These are phyloP conservation scores for Aschersonia sp. DNA, from an alignment of 2,329 filamentous ascomycete species.

Conservation along the genomic window DNA sequence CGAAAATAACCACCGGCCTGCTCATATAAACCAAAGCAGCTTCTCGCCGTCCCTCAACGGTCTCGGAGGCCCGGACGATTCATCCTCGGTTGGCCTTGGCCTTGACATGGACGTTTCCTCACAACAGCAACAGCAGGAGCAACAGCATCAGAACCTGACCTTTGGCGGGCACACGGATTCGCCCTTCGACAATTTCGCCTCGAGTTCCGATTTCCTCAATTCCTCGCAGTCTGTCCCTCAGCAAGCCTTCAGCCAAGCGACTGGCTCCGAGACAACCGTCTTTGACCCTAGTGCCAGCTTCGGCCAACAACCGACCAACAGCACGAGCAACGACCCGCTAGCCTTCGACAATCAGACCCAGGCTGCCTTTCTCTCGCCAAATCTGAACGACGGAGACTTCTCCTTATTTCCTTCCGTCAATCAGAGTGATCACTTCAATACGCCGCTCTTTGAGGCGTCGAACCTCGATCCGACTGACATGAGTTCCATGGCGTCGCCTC, in stretches of 20 bases:
- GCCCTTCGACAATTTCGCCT: conserved; percentile 30
- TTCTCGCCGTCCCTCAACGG: conserved; percentile 49
- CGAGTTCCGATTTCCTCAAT: conserved; percentile 32
- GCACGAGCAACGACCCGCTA: conserved; percentile 17
- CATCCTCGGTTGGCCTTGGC: conserved; percentile 35
- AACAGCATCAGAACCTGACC: conserved; percentile 17
- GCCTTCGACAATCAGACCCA: conserved; percentile 28
- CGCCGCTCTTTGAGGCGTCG: conserved; percentile 41
- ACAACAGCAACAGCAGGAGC: conserved; percentile 22
- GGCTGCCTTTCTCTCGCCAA: conserved; percentile 31
- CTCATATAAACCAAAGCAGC: conserved; percentile 50
- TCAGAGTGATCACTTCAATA: conserved; percentile 41
- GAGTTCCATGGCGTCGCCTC: conserved; percentile 38
- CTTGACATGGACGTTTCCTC: conserved; percentile 39
- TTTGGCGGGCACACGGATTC: conserved; percentile 13
- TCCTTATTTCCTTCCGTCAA: conserved; percentile 46
- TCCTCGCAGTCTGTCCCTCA: conserved; percentile 26
- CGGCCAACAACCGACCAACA: conserved; percentile 23
- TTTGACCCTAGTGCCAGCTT: conserved; percentile 29
- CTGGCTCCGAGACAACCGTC: conserved; percentile 19
- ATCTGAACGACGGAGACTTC: conserved; percentile 43
- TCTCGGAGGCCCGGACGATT: conserved; percentile 27
- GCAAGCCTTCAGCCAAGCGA: conserved; percentile 13
- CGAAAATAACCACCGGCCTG: conserved; percentile 33
- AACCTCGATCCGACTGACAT: conserved; percentile 31